Percentiles rank a stretch among this genome's conserved stretches.
Evolutionary conservation across 1,139 yeast species (phyloP).

Genomic region (Pichia sp.): DNA sequence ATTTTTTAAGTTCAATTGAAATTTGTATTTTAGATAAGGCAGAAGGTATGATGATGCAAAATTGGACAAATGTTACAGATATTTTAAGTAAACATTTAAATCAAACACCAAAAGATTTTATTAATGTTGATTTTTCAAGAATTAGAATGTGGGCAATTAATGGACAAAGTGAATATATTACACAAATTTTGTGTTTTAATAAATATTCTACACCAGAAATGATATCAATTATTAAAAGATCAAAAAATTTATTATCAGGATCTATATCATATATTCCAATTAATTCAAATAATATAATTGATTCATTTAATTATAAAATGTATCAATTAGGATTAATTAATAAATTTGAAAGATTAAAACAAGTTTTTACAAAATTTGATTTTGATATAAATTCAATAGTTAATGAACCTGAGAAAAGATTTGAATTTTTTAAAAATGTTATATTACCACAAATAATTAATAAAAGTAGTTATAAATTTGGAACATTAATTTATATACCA

Average conservation of each 20-base stretch:
- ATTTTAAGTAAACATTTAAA: slow-evolving; percentile 69
- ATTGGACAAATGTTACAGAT: slow-evolving; percentile 74
- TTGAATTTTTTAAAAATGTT: slow-evolving; percentile 70
- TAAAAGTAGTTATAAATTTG: slow-evolving; percentile 52
- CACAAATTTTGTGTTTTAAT: slow-evolving; percentile 74
- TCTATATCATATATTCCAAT: slow-evolving; percentile 30
- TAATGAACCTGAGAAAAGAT: slow-evolving; percentile 73
- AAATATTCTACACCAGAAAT: slow-evolving; percentile 78
- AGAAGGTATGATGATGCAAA: slow-evolving; percentile 86
- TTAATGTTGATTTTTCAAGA: slow-evolving; percentile 84
- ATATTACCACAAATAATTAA: slow-evolving; percentile 63
- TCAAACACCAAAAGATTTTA: slow-evolving; percentile 63
- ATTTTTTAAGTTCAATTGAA: slow-evolving; percentile 86
- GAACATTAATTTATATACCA: slow-evolving; percentile 76
- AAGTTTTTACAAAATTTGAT: slow-evolving; percentile 67
- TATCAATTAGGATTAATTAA: slow-evolving; percentile 38
- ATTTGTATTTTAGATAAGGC: slow-evolving; percentile 73
- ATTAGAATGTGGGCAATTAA: slow-evolving; percentile 90
- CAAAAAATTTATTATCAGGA: slow-evolving; percentile 29
- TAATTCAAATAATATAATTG: slow-evolving; percentile 19
- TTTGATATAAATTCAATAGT: slow-evolving; percentile 41
- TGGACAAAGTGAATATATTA: slow-evolving; percentile 64
- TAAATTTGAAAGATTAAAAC: slow-evolving; percentile 55
- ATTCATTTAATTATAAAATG: slow-evolving; percentile 31
- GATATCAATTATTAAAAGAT: slow-evolving; percentile 48